Evolutionary conservation across 1,284 basidiomycete genomes (phyloP).

Genomic region (Erythrobasidium hasegawianum): DNA sequence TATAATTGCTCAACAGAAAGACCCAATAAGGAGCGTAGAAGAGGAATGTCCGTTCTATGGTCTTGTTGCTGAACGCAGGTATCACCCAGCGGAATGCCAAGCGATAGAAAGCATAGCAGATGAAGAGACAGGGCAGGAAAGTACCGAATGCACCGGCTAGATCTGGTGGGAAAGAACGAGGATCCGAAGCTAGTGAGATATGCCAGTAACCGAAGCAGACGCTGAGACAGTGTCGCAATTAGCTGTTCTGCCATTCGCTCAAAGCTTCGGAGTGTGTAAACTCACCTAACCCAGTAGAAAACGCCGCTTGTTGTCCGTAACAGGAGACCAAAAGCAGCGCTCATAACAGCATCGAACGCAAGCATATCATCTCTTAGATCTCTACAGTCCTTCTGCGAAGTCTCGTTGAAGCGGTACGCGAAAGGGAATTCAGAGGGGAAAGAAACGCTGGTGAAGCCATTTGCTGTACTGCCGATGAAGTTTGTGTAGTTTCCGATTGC

Average conservation of each 20-base stretch:
- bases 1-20: constrained; percentile 53
- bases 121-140: constrained; percentile 74
- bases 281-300: constrained; percentile 40
- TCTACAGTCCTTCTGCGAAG: constrained; percentile 56
- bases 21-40: constrained; percentile 77
- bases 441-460: constrained; percentile 66
- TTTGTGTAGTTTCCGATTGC: constrained; percentile 67
- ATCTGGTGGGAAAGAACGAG: constrained; percentile 60
- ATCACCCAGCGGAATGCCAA: constrained; percentile 69
- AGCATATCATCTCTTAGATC: constrained; percentile 67
- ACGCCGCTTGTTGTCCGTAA: constrained; percentile 53
- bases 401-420: constrained; percentile 54
- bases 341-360: constrained; percentile 64
- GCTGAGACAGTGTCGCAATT: constrained; percentile 50
- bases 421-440: constrained; percentile 72
- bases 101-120: constrained; percentile 75
- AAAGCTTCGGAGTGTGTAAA: not conserved
- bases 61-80: constrained; percentile 63
- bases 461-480: constrained; percentile 59
- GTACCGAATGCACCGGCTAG: constrained; percentile 66
- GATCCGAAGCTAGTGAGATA: constrained; percentile 72
- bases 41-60: constrained; percentile 68
- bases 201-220: constrained; percentile 87
- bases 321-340: constrained; percentile 64
- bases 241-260: too few species aligned